These are phyloP conservation scores for Suzukiozyma palmioleophila DNA, from an alignment of 1,139 yeast species.

Conservation along the genomic window DNA sequence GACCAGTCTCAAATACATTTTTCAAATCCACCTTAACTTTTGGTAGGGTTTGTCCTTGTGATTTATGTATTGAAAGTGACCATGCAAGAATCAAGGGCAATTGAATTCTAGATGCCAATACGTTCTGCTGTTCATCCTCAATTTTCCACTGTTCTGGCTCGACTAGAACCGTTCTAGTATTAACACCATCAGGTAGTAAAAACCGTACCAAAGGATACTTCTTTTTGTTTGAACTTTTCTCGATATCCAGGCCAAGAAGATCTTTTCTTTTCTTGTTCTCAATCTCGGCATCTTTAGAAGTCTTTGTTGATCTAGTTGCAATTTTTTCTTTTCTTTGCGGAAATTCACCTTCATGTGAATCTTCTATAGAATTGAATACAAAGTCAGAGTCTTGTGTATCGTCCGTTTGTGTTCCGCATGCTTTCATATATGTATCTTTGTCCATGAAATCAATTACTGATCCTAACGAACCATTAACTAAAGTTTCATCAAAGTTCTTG, in stretches of 20 bases:
- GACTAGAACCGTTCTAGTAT: constrained; percentile 58
- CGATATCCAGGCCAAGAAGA: constrained; percentile 14
- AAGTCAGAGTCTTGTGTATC: constrained; percentile 16
- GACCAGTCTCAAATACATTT: constrained; percentile 84
- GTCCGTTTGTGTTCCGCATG: constrained; percentile 11
- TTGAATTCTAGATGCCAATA: constrained; percentile 41
- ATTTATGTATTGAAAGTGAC: constrained; percentile 93
- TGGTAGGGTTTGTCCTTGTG: constrained; percentile 92
- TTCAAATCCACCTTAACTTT: constrained; percentile 77
- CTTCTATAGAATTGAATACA: constrained; percentile 18
- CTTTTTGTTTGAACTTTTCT: constrained; percentile 22
- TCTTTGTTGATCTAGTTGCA: neutral
- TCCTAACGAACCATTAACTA: constrained; percentile 93
- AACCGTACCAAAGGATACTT: constrained; percentile 75
- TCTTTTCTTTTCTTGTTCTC: constrained; percentile 18
- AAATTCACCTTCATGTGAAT: neutral
- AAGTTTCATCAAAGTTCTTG: constrained; percentile 78
- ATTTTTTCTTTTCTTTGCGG: constrained; percentile 9
- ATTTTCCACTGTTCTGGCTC: constrained; percentile 43
- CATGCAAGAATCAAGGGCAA: constrained; percentile 88
- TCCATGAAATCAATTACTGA: constrained; percentile 51
- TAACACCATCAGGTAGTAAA: constrained; percentile 57
- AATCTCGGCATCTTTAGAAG: constrained; percentile 7
- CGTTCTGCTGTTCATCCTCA: constrained; percentile 33
- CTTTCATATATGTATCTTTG: constrained; percentile 31